These are phyloP conservation scores for Picea glauca DNA, from an alignment of 75 land plant species.

Conservation along the genomic window DNA sequence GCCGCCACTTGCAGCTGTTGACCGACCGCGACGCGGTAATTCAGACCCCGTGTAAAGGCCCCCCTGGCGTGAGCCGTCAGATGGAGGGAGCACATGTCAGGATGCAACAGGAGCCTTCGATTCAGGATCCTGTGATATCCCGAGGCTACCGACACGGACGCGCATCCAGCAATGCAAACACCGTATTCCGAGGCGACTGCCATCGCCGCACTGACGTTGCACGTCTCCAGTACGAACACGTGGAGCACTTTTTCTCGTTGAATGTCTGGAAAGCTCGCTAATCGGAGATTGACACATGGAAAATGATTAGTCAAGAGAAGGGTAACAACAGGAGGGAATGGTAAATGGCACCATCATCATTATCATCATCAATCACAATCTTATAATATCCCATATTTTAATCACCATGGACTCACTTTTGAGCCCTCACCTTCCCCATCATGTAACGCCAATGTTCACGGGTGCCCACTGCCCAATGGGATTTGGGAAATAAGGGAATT, in stretches of 20 bases:
- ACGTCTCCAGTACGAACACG: neutral
- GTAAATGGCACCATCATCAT: too few species aligned
- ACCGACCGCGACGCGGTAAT: constrained; percentile 7
- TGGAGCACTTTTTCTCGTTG: neutral
- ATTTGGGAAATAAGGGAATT: too few species aligned
- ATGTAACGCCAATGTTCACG: too few species aligned
- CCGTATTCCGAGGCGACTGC: constrained; percentile 2
- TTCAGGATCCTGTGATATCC: constrained; percentile 13
- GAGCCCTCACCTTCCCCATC: too few species aligned
- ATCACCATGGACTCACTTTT: too few species aligned
- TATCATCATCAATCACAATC: too few species aligned
- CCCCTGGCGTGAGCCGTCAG: neutral
- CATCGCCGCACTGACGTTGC: neutral
- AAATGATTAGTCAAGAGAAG: too few species aligned
- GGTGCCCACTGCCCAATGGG: too few species aligned
- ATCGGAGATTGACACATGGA: neutral
- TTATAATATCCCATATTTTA: too few species aligned
- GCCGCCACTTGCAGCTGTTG: constrained; percentile 9
- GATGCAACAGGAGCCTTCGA: neutral
- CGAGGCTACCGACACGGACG: constrained; percentile 13
- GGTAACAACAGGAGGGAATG: too few species aligned
- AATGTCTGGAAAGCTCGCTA: neutral
- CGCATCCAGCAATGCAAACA: constrained; percentile 6
- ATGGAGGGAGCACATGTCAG: neutral
- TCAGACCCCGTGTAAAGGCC: neutral